Evolutionary conservation across 306 rosid genomes (phyloP), one percentile per base, ranked within the genome.

Genomic region (Rubus idaeus): DNA sequence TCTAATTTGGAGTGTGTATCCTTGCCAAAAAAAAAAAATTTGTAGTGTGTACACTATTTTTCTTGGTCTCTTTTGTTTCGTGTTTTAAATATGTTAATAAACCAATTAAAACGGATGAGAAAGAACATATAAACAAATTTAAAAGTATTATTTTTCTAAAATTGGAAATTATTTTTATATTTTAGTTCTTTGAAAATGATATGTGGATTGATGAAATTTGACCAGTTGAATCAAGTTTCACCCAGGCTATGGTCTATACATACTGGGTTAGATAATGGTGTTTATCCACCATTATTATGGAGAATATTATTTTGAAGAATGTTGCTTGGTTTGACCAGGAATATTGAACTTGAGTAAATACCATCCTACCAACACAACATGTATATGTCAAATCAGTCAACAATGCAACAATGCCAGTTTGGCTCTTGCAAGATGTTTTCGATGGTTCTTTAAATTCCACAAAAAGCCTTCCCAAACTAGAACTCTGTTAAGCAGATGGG

Each of bases 401-500:
- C 44, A 30, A 6, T 26, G 42, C 41, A n/a, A 30, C 42, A 61
- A 30, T 26, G 20, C 42, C 13, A 30, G 21, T 62, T 44, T 17
- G 11, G 17, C 18, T 60, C 65, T 58, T 10, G 44, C 35, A 30
- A 30, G 35, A 30, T 30, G 68, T 62, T 62, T 42, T 35, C 46
- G 35, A 26, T 39, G 69, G 23, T 64, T 64, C 47, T 3, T 18
- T 55, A 0, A 62, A 2, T 39, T 17, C 75, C 70, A 56, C 45
- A 76, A 55, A n/a, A 16, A 21, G 40, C 53, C 14, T 40, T 70
- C 53, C 30, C 7, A 30, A 9, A 68, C 53, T 30, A 68, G 13
- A 11, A 21, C 10, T 23, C 1, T 12, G 86, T 71, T 57, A 87
- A 58, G 65, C 79, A 62, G 82, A 68, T 47, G 85, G 72, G 60